Base-by-base conservation (phyloP, 1,284 basidiomycete species). In the Phellopilus nigrolimitatus region DNA sequence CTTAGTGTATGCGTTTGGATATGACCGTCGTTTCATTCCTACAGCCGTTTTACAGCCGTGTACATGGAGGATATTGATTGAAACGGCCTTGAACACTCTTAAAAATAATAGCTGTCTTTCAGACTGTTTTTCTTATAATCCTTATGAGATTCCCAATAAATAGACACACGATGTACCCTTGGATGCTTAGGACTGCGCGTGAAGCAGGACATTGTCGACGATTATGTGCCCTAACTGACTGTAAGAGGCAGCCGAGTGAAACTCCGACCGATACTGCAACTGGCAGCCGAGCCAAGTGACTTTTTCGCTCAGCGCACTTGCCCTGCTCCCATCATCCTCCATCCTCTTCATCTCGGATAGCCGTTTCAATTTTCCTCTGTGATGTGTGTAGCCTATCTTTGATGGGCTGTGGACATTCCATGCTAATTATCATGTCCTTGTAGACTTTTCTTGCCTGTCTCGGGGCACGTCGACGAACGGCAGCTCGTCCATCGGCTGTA, bases 401-500 rank as follows among this genome's bases (percentile, higher is more conserved):
- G n/a, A 15, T 37, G 15, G 8, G n/a, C n/a, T n/a, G n/a, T n/a
- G n/a, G 7, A 5, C 15, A 37, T 30, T 30, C 6, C 6, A 12
- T 12, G 12, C 6, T 37, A 37, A 5, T 37, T 17, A 8, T 15
- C 19, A n/a, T 10, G 12, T 37, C n/a, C 15, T 17, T 17, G 34
- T 17, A 37, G 34, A 37, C n/a, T 17, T 37, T n/a, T 15, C 15
- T 37, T 37, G 28, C 12, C 28, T 30, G 12, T 6, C 12, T 30
- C 21, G 33, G 24, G 22, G 21, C 31, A 19, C n/a, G 17, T 7
- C 21, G n/a, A 41, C n/a, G n/a, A n/a, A n/a, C n/a, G n/a, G n/a
- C n/a, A n/a, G n/a, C n/a, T 43, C 51, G 9, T 37, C 43, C 13
- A 40, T 42, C 41, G 10, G 46, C 15, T 40, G 38, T 15, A 38